Evolutionary conservation across 805 yeast species (phyloP).

Genomic region (Isabelozyma heimii): DNA sequence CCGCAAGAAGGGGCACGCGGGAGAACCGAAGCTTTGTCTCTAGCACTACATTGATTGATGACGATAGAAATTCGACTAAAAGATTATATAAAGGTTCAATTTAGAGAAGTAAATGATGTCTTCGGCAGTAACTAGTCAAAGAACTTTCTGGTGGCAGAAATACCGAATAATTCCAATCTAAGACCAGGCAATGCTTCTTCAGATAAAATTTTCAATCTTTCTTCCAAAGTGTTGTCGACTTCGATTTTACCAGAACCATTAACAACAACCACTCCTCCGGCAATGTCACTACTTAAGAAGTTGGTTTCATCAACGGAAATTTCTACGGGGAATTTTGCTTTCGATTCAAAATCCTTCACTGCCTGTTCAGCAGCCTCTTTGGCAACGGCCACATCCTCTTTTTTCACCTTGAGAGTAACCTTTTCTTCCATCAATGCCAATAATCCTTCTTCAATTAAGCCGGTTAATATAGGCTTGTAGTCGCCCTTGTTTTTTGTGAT

Average conservation of each 20-base stretch:
- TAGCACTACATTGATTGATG: too few species aligned
- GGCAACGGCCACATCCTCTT: slow-evolving; percentile 60
- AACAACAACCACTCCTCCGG: slow-evolving; percentile 83
- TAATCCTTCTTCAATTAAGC: slow-evolving; percentile 75
- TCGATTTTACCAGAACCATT: slow-evolving; percentile 80
- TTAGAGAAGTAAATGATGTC: not conserved
- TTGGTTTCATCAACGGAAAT: slow-evolving; percentile 54
- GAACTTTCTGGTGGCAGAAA: slow-evolving; percentile 83
- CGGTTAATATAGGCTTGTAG: slow-evolving; percentile 69
- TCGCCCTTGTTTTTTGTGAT: slow-evolving; percentile 52
- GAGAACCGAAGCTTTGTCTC: too few species aligned
- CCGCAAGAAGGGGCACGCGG: too few species aligned
- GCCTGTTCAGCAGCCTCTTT: slow-evolving; percentile 63
- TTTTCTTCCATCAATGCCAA: slow-evolving; percentile 70
- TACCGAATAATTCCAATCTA: slow-evolving; percentile 85
- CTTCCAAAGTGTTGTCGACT: slow-evolving; percentile 90
- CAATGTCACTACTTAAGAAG: slow-evolving; percentile 58
- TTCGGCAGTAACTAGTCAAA: slow-evolving; percentile 54
- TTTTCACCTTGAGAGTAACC: slow-evolving; percentile 64
- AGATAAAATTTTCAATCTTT: slow-evolving; percentile 79
- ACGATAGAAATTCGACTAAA: too few species aligned
- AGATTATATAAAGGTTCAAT: not conserved
- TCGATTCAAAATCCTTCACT: slow-evolving; percentile 57
- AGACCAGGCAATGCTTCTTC: slow-evolving; percentile 90
- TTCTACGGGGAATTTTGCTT: slow-evolving; percentile 55